Base-by-base conservation (phyloP, 441 rosid species). In the Syzygium syzygioides region DNA sequence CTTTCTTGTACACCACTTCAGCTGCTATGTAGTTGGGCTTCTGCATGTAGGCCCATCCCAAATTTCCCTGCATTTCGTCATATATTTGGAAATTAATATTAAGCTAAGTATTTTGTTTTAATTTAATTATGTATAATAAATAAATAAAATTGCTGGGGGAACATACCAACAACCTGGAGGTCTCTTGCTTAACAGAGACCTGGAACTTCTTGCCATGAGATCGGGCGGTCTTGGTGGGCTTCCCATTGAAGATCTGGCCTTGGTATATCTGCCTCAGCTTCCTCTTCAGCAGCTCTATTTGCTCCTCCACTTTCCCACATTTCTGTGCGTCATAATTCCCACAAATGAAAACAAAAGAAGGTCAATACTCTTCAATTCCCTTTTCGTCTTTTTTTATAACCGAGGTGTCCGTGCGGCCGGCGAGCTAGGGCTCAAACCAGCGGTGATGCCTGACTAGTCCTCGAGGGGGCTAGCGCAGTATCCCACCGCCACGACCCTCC, bases 21-120 rank as follows among this genome's bases (percentile, higher is more conserved):
- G 98, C 99, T 7, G 96, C 93, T 85, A 95, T 53, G 93, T 89
- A 97, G 93, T 95, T 97, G 11, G 94, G 87, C 90, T 97, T 96
- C 89, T 96, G 98, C 98, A 97, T 96, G 90, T 98, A 95, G 30
- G 98, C 99, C 99, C 99, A 98, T 11, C 98, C 99, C 93, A 98
- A 91, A 90, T 98, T 97, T 12, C 98, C 99, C 99, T 98, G 91
- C 25, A 59, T 17, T 17, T 30, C 7, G n/a, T 18, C 45, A 48
- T 10, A 30, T 15, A 45, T 19, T 9, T 9, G 14, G 55, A 25
- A 34, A 23, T 15, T 3, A 52, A 19, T 30, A 48, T 45, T 4
- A 55, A 55, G 56, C 62, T 6, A 52, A 66, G 23, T 5, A 5
- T 37, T 19, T 37, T 34, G n/a, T 20, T 23, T 11, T 11, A 37